Base-by-base conservation (phyloP, 345 rosid species). In the Populus euphratica region DNA sequence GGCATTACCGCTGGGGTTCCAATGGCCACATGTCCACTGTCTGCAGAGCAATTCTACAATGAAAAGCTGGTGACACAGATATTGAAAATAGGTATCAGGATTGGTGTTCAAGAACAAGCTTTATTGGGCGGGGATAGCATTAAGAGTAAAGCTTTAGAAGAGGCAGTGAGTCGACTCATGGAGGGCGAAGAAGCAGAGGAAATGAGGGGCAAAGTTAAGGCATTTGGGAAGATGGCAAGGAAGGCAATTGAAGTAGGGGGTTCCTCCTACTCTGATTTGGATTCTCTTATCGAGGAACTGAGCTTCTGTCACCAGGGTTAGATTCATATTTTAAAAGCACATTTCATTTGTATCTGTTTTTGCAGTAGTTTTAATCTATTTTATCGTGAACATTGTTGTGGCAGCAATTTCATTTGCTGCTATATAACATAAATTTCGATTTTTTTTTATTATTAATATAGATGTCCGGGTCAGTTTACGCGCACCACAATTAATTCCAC, bases 21-120 rank as follows among this genome's bases (percentile, higher is more conserved):
- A 11, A 82, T 91, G 92, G 88, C 90, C 23, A 85, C 91, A 0
- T 91, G 96, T 93, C 94, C 97, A 0, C 49, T 87, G 3, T 35
- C 61, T 0, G 91, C 86, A 0, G 96, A 92, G 75, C 97, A 92
- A 36, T 91, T 90, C 70, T 86, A 68, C 68, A 93, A 91, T 35
- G 91, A 89, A 76, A 92, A 86, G 69, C 62, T 89, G 59, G 80
- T 88, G 44, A 87, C 86, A 39, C 77, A 82, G 33, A 83, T 86
- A 44, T 67, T 91, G 76, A 83, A 75, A 69, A 83, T 80, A 13
- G 94, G 91, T 10, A 76, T 87, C 3, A 39, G 73, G 11, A 87
- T 92, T 11, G 91, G 95, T 31, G 91, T 64, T 6, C 49, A 79
- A 73, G 69, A 79, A 68, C 78, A 87, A 82, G 62, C 56, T 23